phyloP scores from a whole-genome alignment of 2,329 filamentous ascomycete species.

The Immersiporthe knoxdaviesiana region DNA sequence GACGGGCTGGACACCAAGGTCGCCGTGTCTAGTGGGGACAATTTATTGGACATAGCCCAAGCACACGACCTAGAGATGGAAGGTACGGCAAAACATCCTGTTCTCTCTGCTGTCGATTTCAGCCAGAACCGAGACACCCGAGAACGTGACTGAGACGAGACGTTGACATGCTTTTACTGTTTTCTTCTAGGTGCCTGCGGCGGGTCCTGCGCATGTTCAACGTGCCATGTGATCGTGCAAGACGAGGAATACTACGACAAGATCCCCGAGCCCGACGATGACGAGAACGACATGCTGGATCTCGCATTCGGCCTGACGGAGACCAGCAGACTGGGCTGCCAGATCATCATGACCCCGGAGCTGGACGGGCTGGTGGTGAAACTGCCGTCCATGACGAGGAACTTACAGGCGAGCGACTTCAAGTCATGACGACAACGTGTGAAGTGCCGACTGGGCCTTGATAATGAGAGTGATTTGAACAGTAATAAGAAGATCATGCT shows the following conservation, averaged over 20 bases:
- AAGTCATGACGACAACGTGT: slow-evolving; percentile 38
- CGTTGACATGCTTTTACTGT: background rate
- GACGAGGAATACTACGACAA: slow-evolving; percentile 75
- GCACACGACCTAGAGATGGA: slow-evolving; percentile 98
- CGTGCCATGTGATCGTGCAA: slow-evolving; percentile 85
- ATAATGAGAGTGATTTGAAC: background rate
- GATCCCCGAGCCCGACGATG: slow-evolving; percentile 73
- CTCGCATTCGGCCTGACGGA: slow-evolving; percentile 88
- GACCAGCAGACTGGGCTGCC: slow-evolving; percentile 81
- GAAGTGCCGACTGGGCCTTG: background rate
- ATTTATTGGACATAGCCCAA: slow-evolving; percentile 93
- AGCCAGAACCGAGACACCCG: background rate
- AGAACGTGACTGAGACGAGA: background rate
- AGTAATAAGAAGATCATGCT: background rate
- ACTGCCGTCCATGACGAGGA: slow-evolving; percentile 91
- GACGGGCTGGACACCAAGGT: slow-evolving; percentile 77
- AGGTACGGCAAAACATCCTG: slow-evolving; percentile 52
- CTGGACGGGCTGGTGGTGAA: slow-evolving; percentile 84
- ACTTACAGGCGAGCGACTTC: slow-evolving; percentile 95
- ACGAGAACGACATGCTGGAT: slow-evolving; percentile 87
- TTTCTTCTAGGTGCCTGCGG: slow-evolving; percentile 71
- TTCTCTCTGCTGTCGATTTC: background rate
- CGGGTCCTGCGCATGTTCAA: slow-evolving; percentile 90
- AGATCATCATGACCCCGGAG: slow-evolving; percentile 89
- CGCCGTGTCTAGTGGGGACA: slow-evolving; percentile 83